Conservation (phyloP, 2,329 filamentous ascomycete species). For the Pseudogymnoascus sp. region DNA sequence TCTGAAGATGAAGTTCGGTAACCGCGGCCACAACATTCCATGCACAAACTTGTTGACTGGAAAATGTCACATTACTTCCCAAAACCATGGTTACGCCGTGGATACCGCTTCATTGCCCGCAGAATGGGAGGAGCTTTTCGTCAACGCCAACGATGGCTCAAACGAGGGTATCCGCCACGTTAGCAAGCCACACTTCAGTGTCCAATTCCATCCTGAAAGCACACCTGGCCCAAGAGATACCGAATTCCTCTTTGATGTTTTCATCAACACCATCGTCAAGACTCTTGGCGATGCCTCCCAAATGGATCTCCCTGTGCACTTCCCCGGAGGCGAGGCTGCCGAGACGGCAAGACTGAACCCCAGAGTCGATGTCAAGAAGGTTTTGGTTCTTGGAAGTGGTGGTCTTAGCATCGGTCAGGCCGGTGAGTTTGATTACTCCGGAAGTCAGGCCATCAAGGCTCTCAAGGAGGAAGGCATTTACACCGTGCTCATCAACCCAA, state of each 20-base stretch:
- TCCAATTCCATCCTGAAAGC: slow-evolving; percentile 99
- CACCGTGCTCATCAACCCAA: slow-evolving; percentile 96
- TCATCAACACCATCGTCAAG: slow-evolving; percentile 74
- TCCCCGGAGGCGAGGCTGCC: slow-evolving; percentile 74
- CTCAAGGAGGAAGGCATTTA: slow-evolving; percentile 97
- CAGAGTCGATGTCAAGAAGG: slow-evolving; percentile 82
- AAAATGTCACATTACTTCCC: slow-evolving; percentile 96
- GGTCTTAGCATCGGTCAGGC: slow-evolving; percentile 96
- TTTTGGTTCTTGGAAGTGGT: slow-evolving; percentile 86
- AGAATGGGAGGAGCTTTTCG: slow-evolving; percentile 89
- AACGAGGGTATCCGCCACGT: slow-evolving; percentile 95
- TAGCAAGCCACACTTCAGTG: slow-evolving; percentile 87
- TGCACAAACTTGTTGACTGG: slow-evolving; percentile 94
- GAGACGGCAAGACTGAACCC: slow-evolving; percentile 74
- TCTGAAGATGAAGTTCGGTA: slow-evolving; percentile 98
- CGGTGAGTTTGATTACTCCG: slow-evolving; percentile 98
- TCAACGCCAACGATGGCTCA: slow-evolving; percentile 96
- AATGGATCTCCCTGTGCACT: slow-evolving; percentile 67
- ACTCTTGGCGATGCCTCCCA: slow-evolving; percentile 59
- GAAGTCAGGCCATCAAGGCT: slow-evolving; percentile 96
- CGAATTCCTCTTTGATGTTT: slow-evolving; percentile 94
- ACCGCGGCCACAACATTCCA: slow-evolving; percentile 96
- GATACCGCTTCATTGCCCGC: slow-evolving; percentile 66
- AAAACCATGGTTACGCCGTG: slow-evolving; percentile 96
- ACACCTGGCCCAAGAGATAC: slow-evolving; percentile 92